phyloP scores from a whole-genome alignment of 495 filamentous ascomycete species.

The Xylaria nigripes region DNA sequence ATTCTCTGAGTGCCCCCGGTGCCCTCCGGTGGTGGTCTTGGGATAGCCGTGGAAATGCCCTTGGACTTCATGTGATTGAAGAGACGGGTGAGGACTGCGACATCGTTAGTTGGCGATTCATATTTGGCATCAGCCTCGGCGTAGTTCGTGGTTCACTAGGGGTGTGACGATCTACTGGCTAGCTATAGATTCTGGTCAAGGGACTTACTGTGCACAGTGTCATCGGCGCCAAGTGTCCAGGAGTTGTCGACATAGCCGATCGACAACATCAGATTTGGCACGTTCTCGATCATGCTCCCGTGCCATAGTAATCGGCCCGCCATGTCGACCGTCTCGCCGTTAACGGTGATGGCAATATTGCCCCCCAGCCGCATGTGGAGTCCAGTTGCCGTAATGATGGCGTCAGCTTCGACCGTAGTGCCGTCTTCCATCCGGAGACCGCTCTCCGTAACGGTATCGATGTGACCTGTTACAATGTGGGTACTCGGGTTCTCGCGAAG shows the following conservation, averaged over 20 bases:
- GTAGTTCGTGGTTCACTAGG: too few relatives aligned
- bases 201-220: slow-evolving; percentile 32
- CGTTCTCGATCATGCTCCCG: slow-evolving; percentile 50
- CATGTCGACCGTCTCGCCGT: slow-evolving; percentile 44
- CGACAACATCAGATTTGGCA: slow-evolving; percentile 49
- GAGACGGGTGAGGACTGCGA: slow-evolving; percentile 3
- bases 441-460: slow-evolving; percentile 52
- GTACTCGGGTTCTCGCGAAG: slow-evolving; percentile 47
- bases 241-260: slow-evolving; percentile 51
- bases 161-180: too few relatives aligned
- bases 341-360: slow-evolving; percentile 42
- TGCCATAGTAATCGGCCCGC: slow-evolving; percentile 48
- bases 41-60: slow-evolving; percentile 13
- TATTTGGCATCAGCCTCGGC: too few relatives aligned
- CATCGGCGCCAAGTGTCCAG: slow-evolving; percentile 55
- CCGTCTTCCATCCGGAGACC: slow-evolving; percentile 53
- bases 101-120: neutral
- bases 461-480: slow-evolving; percentile 58
- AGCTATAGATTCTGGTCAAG: neutral
- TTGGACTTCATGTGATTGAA: slow-evolving; percentile 4
- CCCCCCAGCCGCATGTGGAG: slow-evolving; percentile 50
- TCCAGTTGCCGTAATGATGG: slow-evolving; percentile 70
- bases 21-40: slow-evolving; percentile 4
- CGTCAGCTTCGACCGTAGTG: slow-evolving; percentile 52
- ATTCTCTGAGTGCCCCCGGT: slow-evolving; percentile 36